These are phyloP conservation scores for Schwanniomyces occidentalis DNA, from an alignment of 805 yeast species.

Conservation along the genomic window DNA sequence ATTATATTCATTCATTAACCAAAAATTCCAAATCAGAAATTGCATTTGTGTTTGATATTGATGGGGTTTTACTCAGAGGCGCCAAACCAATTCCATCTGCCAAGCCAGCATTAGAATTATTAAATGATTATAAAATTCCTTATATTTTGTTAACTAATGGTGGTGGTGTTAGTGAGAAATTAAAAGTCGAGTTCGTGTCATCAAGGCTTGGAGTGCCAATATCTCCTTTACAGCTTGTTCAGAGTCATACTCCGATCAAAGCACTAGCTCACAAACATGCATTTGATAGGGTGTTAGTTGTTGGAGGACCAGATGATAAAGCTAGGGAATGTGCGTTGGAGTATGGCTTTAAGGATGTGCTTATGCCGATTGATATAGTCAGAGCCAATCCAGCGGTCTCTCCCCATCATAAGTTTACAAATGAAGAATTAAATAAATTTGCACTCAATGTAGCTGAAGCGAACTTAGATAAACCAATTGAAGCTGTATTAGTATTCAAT, in stretches of 20 bases:
- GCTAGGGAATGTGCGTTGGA: constrained; percentile 70
- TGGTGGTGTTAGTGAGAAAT: constrained; percentile 72
- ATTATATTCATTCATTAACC: background rate
- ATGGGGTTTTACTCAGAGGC: constrained; percentile 86
- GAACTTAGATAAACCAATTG: constrained; percentile 47
- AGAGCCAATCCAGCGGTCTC: constrained; percentile 57
- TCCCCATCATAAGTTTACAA: constrained; percentile 63
- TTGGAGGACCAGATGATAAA: constrained; percentile 76
- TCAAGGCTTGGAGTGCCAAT: constrained; percentile 44
- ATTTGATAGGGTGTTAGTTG: constrained; percentile 66
- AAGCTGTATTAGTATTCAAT: constrained; percentile 79
- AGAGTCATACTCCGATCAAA: constrained; percentile 84
- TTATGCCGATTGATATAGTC: constrained; percentile 72
- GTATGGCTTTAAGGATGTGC: constrained; percentile 78
- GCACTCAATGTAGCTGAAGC: constrained; percentile 30
- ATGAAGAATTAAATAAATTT: constrained; percentile 45
- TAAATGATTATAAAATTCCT: constrained; percentile 61
- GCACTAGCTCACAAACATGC: constrained; percentile 48
- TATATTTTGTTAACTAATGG: constrained; percentile 88
- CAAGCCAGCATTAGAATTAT: constrained; percentile 52
- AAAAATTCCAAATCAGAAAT: constrained; percentile 8
- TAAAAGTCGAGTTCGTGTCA: constrained; percentile 56
- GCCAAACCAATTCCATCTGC: constrained; percentile 66
- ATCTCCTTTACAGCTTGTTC: constrained; percentile 68
- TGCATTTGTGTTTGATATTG: constrained; percentile 57